These are phyloP conservation scores for Penicillium sp. DNA, from an alignment of 2,329 filamentous ascomycete genomes.

Conservation along the genomic window DNA sequence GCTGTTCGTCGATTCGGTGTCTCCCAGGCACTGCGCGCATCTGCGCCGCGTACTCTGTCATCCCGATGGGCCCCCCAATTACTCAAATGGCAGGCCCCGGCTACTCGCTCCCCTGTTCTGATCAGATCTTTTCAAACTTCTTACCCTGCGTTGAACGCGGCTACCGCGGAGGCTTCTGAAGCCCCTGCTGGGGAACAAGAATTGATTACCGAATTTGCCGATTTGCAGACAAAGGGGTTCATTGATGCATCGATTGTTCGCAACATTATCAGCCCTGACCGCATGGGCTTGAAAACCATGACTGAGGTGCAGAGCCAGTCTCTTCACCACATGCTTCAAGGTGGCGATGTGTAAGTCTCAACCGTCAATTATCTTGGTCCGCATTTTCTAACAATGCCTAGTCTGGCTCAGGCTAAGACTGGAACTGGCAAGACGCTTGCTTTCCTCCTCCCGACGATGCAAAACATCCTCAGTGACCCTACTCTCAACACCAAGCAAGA, in stretches of 20 bases:
- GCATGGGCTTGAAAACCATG: slow-evolving; percentile 80
- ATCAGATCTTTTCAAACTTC: slow-evolving; percentile 32
- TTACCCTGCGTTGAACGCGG: slow-evolving; percentile 25
- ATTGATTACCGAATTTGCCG: slow-evolving; percentile 38
- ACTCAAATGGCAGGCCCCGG: slow-evolving; percentile 27
- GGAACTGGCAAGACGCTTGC: slow-evolving; percentile 96
- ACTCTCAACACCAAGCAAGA: slow-evolving; percentile 46
- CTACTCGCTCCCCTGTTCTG: slow-evolving; percentile 16
- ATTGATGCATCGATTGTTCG: slow-evolving; percentile 65
- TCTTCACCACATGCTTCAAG: slow-evolving; percentile 74
- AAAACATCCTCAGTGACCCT: slow-evolving; percentile 70
- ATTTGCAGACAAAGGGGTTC: slow-evolving; percentile 37
- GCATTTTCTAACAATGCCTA: slow-evolving; percentile 37
- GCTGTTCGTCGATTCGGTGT: slow-evolving; percentile 41
- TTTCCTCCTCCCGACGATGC: slow-evolving; percentile 82
- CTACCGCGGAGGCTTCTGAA: slow-evolving; percentile 22
- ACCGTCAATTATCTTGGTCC: not conserved
- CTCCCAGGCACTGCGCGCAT: slow-evolving; percentile 36
- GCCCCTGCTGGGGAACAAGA: slow-evolving; percentile 11
- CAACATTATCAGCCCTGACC: slow-evolving; percentile 58
- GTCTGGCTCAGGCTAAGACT: slow-evolving; percentile 90
- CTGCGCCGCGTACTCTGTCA: slow-evolving; percentile 29
- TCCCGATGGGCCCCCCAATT: slow-evolving; percentile 28
- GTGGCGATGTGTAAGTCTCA: slow-evolving; percentile 72
- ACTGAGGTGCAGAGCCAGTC: slow-evolving; percentile 87